A percentile compares a stretch with the other conserved stretches of the same genome.
These are phyloP conservation scores for Trichoderma erinaceum DNA, from an alignment of 495 filamentous ascomycete species.

Conservation along the genomic window DNA sequence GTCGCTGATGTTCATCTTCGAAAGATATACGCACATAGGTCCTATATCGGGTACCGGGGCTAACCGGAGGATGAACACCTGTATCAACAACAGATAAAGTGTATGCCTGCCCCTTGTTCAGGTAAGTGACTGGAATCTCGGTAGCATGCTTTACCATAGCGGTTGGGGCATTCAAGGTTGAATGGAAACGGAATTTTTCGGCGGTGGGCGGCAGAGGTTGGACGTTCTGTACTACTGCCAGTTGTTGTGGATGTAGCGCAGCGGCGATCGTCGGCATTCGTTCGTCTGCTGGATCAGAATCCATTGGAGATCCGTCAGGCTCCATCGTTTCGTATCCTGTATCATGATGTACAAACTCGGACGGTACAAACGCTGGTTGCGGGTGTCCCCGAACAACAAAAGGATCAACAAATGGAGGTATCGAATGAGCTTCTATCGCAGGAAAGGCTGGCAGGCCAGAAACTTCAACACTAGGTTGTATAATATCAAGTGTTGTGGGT, in stretches of 20 bases:
- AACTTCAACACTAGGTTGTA: slow-evolving; percentile 48
- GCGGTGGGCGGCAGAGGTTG: slow-evolving; percentile 37
- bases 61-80: slow-evolving; percentile 32
- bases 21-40: slow-evolving; percentile 90
- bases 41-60: slow-evolving; percentile 58
- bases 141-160: slow-evolving; percentile 87
- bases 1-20: slow-evolving; percentile 84
- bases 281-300: slow-evolving; percentile 39
- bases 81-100: slow-evolving; percentile 73
- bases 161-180: slow-evolving; percentile 85
- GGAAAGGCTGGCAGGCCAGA: slow-evolving; percentile 52
- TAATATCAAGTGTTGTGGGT: slow-evolving; percentile 55
- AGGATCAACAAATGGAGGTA: slow-evolving; percentile 66
- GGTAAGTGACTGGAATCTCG: slow-evolving; percentile 90
- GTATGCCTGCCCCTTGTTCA: slow-evolving; percentile 96
- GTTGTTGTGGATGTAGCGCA: slow-evolving; percentile 27
- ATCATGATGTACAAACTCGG: slow-evolving; percentile 70
- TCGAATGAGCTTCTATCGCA: slow-evolving; percentile 57
- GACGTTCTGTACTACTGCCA: slow-evolving; percentile 32
- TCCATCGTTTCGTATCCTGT: slow-evolving; percentile 74
- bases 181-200: slow-evolving; percentile 81
- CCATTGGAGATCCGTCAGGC: slow-evolving; percentile 59
- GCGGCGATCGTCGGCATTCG: slow-evolving; percentile 45
- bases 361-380: slow-evolving; percentile 66
- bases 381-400: slow-evolving; percentile 51